Base-by-base conservation (phyloP, 2,329 filamentous ascomycete species). In the Zymoseptoria pseudotritici region DNA sequence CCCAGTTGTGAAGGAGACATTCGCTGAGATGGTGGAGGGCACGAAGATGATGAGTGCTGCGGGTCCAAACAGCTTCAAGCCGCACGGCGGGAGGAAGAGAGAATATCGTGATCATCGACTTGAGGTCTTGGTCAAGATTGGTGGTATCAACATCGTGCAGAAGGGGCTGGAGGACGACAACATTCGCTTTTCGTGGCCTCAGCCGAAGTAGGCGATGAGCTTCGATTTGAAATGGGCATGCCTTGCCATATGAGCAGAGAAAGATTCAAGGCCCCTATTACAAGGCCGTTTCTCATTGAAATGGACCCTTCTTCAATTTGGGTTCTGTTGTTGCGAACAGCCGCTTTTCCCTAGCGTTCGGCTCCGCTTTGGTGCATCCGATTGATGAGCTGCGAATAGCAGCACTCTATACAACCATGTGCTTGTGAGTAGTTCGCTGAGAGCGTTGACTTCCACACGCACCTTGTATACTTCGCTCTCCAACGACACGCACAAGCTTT, bases 51-150 rank as follows among this genome's bases (percentile, higher is more conserved):
- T 68, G 66, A 53, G 50, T 19, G 55, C 46, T 13, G 55, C 56
- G 57, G 65, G 63, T 4, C 54, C 63, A 17, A 55, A 56, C 26
- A 55, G 54, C 2, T 67, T 57, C 55, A 61, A 58, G 51, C 57
- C 58, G 49, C 58, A 60, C 2, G 52, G 52, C 26, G 65, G 65
- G 3, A 58, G 63, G 42, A 62, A 54, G 58, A 59, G 67, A 22
- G 65, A 70, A 61, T 70, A 69, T 59, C 54, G 68, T 10, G 67
- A 69, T 60, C 66, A 70, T 62, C 50, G 67, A 22, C 55, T 69
- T 29, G 67, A 69, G 60, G 61, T 56, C 42, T 56, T 69, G 63
- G 57, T 67, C 20, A 69, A 69, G 60, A 63, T 59, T 56, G 67
- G 67, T 24, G 67, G 63, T 8, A 46, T 69, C 9, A 63, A 62